Conservation (phyloP, 345 rosid genomes). For the Rhodamnia argentea region DNA sequence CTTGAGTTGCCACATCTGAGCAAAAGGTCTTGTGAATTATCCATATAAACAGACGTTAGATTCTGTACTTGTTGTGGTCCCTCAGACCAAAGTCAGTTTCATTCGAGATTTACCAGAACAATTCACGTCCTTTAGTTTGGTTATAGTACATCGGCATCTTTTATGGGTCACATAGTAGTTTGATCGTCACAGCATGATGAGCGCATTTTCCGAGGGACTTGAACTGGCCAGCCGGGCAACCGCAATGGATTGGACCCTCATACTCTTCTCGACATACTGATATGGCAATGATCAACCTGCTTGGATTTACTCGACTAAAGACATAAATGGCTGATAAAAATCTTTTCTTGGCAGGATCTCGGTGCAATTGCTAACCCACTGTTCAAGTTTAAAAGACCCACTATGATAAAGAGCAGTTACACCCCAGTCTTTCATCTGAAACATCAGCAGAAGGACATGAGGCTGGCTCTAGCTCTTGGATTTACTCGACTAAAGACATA, state of each 20-base stretch:
- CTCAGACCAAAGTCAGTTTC: not conserved
- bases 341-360: conserved; percentile 47
- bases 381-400: conserved; percentile 78
- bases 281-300: conserved; percentile 17
- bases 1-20: no score
- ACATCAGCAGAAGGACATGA: conserved; percentile 92
- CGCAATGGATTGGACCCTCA: conserved; percentile 58
- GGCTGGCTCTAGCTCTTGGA: conserved; percentile 92
- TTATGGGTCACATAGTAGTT: not conserved
- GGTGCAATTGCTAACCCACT: conserved; percentile 75
- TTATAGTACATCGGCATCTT: not conserved
- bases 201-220: conserved; percentile 85
- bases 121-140: not conserved
- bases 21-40: no score
- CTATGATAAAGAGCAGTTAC: conserved; percentile 53
- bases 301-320: not conserved
- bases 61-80: not conserved
- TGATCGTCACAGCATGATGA: conserved; percentile 57
- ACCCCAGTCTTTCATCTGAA: conserved; percentile 79
- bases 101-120: not conserved
- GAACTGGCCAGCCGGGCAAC: conserved; percentile 47
- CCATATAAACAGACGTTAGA: not conserved
- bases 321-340: not conserved
- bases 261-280: conserved; percentile 66
- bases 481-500: no score